Evolutionary conservation across 768 basidiomycete species (phyloP).

Genomic region (Suillus decipiens): DNA sequence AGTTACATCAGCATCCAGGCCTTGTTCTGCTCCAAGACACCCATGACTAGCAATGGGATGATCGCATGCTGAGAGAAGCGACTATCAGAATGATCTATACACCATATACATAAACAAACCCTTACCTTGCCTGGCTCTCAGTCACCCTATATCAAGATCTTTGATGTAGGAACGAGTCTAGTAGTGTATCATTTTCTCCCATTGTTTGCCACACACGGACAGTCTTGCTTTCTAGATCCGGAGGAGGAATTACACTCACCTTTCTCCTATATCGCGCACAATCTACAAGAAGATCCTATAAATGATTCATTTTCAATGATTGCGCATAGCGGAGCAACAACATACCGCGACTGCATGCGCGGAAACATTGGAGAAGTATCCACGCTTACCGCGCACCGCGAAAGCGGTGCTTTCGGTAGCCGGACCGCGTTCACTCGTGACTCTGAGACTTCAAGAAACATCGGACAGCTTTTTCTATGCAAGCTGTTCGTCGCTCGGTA

Average conservation of each 20-base stretch:
- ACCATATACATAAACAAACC: background rate
- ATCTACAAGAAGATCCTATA: background rate
- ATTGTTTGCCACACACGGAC: background rate
- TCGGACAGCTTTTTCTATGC: background rate
- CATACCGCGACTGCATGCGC: background rate
- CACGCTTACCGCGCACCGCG: background rate
- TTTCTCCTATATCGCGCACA: background rate
- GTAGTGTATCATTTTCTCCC: background rate
- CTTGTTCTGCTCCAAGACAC: background rate
- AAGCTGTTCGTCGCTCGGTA: background rate
- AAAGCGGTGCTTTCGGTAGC: background rate
- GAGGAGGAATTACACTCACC: background rate
- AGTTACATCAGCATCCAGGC: background rate
- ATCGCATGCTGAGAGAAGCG: background rate
- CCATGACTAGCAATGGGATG: background rate
- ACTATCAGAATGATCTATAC: background rate
- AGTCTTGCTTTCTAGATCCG: background rate
- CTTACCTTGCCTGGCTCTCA: conserved; percentile 1
- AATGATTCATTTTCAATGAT: background rate
- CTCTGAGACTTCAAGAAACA: conserved; percentile 2
- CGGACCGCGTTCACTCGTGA: background rate
- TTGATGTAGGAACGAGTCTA: background rate
- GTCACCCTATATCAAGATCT: background rate
- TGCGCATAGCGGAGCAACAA: background rate
- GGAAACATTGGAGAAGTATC: background rate